Conservation (phyloP, 2,329 filamentous ascomycete species). For the Allantophomopsis cytisporea region DNA sequence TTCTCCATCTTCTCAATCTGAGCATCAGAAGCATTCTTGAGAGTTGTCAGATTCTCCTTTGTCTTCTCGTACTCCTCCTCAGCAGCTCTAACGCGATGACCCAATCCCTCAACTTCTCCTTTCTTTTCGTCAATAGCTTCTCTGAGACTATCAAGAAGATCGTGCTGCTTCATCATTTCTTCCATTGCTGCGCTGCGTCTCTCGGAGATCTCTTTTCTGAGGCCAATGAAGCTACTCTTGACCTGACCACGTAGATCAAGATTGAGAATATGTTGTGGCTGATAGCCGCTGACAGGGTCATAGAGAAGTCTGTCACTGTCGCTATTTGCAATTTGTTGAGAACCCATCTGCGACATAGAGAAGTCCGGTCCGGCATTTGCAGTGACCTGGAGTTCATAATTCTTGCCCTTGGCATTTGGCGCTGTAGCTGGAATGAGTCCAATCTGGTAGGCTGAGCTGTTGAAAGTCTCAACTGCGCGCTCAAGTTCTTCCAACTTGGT, state of each 20-base stretch:
- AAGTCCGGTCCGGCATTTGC: conserved; percentile 71
- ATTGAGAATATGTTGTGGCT: conserved; percentile 77
- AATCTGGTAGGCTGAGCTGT: conserved; percentile 87
- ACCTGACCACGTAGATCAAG: conserved; percentile 75
- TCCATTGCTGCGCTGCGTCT: conserved; percentile 71
- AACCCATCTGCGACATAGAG: conserved; percentile 41
- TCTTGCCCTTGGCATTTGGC: conserved; percentile 68
- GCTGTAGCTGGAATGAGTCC: conserved; percentile 78
- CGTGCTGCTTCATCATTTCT: conserved; percentile 86
- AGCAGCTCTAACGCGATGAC: conserved; percentile 75
- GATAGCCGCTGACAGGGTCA: conserved; percentile 75
- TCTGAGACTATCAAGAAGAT: conserved; percentile 85
- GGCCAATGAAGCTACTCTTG: conserved; percentile 61
- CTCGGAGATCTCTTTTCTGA: conserved; percentile 89
- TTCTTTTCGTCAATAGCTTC: conserved; percentile 95
- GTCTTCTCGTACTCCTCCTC: conserved; percentile 92
- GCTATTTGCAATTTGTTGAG: conserved; percentile 15
- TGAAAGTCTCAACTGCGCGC: conserved; percentile 78
- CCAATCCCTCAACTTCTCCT: conserved; percentile 80
- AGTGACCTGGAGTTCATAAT: conserved; percentile 78
- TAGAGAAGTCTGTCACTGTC: conserved; percentile 68
- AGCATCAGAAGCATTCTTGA: conserved; percentile 78
- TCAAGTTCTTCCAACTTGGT: conserved; percentile 87
- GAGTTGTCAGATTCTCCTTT: conserved; percentile 73
- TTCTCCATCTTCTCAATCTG: conserved; percentile 99